Percentiles rank a stretch among this genome's conserved stretches.
Evolutionary conservation across 1,284 basidiomycete species (phyloP).

Genomic region (Filobasidium uniguttulatum): DNA sequence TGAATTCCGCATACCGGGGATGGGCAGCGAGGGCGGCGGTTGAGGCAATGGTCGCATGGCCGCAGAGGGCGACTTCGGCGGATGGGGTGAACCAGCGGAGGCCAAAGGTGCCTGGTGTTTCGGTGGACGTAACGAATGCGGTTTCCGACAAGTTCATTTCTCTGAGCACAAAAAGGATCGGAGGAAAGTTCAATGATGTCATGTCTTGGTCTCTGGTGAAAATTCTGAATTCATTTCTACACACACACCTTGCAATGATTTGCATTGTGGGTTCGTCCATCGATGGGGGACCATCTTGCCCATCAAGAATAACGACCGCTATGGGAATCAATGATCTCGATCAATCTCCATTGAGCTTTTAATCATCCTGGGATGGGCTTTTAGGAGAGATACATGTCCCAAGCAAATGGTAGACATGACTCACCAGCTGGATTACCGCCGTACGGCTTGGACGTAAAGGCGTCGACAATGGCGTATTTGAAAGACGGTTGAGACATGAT

Average conservation of each 20-base stretch:
- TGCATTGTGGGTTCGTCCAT: background rate
- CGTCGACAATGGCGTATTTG: constrained; percentile 8
- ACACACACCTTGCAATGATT: background rate
- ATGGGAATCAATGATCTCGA: background rate
- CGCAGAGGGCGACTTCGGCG: constrained; percentile 12
- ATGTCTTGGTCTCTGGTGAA: too few species aligned
- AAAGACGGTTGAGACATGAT: constrained; percentile 4
- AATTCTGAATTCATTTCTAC: too few species aligned
- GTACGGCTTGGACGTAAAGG: constrained; percentile 13
- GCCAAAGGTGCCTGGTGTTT: constrained; percentile 1
- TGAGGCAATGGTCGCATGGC: constrained; percentile 15
- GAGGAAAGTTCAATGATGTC: too few species aligned
- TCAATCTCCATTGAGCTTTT: background rate
- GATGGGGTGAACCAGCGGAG: constrained; percentile 14
- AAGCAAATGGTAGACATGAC: background rate
- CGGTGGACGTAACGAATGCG: constrained; percentile 10
- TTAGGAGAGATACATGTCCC: too few species aligned
- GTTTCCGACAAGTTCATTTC: constrained; percentile 15
- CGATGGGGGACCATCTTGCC: background rate
- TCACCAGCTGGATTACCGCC: constrained; percentile 15
- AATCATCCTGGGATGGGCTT: too few species aligned
- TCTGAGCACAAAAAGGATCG: background rate
- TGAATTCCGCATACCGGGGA: background rate
- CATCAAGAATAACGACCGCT: constrained; percentile 12
- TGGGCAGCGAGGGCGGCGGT: constrained; percentile 6